Evolutionary conservation across 1,284 basidiomycete genomes (phyloP), one percentile per base, ranked within the genome.

Genomic region (Spongiforma sp.): DNA sequence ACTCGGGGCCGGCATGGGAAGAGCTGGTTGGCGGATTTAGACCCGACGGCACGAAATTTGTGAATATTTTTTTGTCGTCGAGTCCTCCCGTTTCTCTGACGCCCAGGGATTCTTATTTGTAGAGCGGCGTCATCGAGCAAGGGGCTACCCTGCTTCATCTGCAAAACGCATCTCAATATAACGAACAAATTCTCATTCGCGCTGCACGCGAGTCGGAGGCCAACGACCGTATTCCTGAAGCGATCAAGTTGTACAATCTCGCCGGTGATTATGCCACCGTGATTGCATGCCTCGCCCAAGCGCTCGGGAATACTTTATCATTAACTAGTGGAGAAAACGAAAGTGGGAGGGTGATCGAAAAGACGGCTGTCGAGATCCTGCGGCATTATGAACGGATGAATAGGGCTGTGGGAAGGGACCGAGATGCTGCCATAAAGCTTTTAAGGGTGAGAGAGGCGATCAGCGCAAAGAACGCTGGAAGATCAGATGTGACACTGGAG

Each of bases 211-310:
- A 93, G 71, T 91, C 83, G 63, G 91, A 85, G 78, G 89, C 89
- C 68, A 91, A 90, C 69, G 90, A 91, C 71, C 91, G 93, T 34
- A 89, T 93, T 52, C 86, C 91, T 8, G 95, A 99, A 76, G 95
- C 96, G 3, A 96, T 99, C 79, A 93, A 97, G 77, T 82, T 99
- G 55, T 99, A 95, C 82, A 97, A 99, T 79, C 88, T 99, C 41
- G 95, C 96, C 0, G 93, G 94, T 43, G 94, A 98, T 67, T 96
- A 96, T 76, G 83, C 89, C 58, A 94, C 92, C 34, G 97, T 99
- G 56, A 87, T 99, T 46, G 84, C 88, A 11, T 95, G 94, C 64
- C 89, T 99, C 52, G 95, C 95, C 50, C 89, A 90, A 62, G 93
- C 95, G 5, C 84, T 99, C 0, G 95, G 96, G n/a, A 91, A 91